These are phyloP conservation scores for Pseudevernia furfuracea DNA, from an alignment of 495 filamentous ascomycete genomes.

Conservation along the genomic window DNA sequence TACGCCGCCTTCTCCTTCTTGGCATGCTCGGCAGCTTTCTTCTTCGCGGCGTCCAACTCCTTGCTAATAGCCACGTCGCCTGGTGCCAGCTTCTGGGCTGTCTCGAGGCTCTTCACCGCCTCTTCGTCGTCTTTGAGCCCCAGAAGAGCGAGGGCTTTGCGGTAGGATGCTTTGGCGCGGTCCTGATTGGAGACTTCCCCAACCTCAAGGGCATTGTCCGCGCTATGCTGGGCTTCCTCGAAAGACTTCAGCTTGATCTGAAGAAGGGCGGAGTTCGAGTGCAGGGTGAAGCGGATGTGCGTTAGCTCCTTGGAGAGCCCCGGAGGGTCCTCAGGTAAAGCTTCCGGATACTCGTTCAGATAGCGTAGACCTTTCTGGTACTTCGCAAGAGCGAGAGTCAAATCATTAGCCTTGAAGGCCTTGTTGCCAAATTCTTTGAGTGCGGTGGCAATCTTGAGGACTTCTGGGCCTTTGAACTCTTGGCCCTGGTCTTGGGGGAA, in stretches of 20 bases:
- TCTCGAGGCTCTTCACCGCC: conserved; percentile 69
- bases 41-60: conserved; percentile 70
- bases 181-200: conserved; percentile 56
- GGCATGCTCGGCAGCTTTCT: conserved; percentile 58
- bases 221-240: conserved; percentile 59
- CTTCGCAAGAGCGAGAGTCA: conserved; percentile 71
- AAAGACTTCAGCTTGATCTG: conserved; percentile 70
- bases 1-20: conserved; percentile 86
- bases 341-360: conserved; percentile 75
- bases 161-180: conserved; percentile 79
- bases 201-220: conserved; percentile 66
- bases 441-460: conserved; percentile 72
- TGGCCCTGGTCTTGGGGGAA: conserved; percentile 79
- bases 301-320: conserved; percentile 61
- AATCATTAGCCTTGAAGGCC: conserved; percentile 75
- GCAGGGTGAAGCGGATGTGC: conserved; percentile 64
- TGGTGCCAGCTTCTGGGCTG: conserved; percentile 66
- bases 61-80: conserved; percentile 66
- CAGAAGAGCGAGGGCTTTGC: conserved; percentile 65
- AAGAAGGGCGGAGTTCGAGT: conserved; percentile 72
- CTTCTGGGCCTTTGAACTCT: conserved; percentile 52
- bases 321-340: conserved; percentile 55
- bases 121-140: conserved; percentile 79
- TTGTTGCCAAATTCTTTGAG: conserved; percentile 89
- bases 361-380: conserved; percentile 98